Conservation (phyloP, 208 protist species). For the Leishmania gerbilli region DNA sequence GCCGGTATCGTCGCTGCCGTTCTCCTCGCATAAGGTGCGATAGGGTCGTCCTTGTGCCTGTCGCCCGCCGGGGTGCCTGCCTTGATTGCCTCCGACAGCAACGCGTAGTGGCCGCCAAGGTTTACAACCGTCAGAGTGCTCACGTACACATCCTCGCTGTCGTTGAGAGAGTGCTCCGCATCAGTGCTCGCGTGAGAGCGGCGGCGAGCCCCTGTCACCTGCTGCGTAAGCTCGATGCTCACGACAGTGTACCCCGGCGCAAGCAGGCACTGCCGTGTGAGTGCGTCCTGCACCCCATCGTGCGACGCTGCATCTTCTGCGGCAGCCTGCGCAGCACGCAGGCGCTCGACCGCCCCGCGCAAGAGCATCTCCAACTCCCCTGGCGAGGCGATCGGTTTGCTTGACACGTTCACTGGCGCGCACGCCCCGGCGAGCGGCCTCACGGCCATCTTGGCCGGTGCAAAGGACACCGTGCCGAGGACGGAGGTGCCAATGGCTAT, state of each 20-base stretch:
- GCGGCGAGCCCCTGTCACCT: neutral
- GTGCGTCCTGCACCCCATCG: neutral
- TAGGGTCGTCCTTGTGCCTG: neutral
- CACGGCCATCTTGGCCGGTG: conserved; percentile 3
- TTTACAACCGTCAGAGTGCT: conserved; percentile 22
- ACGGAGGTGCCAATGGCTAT: neutral
- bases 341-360: conserved; percentile 22
- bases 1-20: too few relatives aligned
- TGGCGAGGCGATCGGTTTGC: conserved; percentile 6
- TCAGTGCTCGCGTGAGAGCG: neutral
- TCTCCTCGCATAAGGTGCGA: neutral
- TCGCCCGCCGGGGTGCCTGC: neutral
- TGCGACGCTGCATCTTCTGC: neutral
- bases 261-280: conserved; percentile 11
- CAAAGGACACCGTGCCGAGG: conserved; percentile 8
- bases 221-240: conserved; percentile 25
- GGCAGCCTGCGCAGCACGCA: conserved; percentile 12
- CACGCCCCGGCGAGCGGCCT: conserved; percentile 10
- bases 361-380: conserved; percentile 17
- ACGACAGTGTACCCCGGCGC: conserved; percentile 22
- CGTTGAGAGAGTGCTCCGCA: neutral
- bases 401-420: conserved; percentile 14
- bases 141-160: conserved; percentile 12
- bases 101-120: conserved; percentile 17
- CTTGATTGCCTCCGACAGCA: conserved; percentile 14